These are phyloP conservation scores for Cutaneotrichosporon sp. DNA, from an alignment of 1,284 basidiomycete species.

Conservation along the genomic window DNA sequence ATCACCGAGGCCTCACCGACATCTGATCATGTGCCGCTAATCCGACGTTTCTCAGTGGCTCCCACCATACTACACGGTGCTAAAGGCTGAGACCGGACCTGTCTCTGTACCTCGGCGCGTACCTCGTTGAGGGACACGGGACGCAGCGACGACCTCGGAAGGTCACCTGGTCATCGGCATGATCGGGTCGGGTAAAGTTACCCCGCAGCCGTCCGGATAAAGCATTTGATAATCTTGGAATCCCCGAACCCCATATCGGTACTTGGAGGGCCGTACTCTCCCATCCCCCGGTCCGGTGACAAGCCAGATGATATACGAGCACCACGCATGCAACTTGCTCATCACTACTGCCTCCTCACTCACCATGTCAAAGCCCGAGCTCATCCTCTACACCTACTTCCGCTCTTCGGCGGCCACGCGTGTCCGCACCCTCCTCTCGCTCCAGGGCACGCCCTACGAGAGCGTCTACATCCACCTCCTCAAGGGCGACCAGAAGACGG, in stretches of 20 bases:
- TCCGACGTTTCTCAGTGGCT: too few species aligned
- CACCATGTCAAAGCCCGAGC: not conserved
- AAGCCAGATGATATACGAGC: not conserved
- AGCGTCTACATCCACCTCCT: conserved; percentile 16
- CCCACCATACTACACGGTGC: too few species aligned
- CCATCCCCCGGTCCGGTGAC: too few species aligned
- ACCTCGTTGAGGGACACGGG: too few species aligned
- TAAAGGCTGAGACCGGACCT: too few species aligned
- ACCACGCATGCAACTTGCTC: too few species aligned
- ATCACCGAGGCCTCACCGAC: too few species aligned
- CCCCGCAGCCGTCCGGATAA: not conserved
- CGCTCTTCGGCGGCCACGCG: conserved; percentile 23
- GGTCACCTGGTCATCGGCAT: too few species aligned
- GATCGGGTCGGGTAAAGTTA: too few species aligned
- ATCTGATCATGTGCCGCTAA: not conserved
- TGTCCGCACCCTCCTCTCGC: conserved; percentile 23
- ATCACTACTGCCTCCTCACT: too few species aligned
- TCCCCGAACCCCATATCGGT: not conserved
- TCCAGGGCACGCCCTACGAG: conserved; percentile 17
- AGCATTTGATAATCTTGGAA: not conserved
- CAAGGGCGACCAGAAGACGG: conserved; percentile 18
- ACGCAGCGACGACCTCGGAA: too few species aligned
- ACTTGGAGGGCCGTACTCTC: not conserved
- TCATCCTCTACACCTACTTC: conserved; percentile 26
- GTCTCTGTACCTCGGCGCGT: too few species aligned